Percentiles rank a stretch among this genome's conserved stretches.
Evolutionary conservation across 2,329 filamentous ascomycete species (phyloP).

Genomic region (Verticillium klebahnii): DNA sequence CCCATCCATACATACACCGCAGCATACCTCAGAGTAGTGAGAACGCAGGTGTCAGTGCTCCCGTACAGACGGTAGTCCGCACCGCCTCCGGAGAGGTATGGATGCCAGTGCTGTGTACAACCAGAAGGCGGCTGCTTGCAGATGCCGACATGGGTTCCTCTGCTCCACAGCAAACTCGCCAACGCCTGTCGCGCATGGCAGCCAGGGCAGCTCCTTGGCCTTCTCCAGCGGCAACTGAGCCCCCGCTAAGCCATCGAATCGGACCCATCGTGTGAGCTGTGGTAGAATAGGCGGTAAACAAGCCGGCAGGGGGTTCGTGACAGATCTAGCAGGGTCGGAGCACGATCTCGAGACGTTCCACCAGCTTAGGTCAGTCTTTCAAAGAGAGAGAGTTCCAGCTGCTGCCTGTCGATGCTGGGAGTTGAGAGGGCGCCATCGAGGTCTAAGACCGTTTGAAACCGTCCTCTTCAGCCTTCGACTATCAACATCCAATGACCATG

Average conservation of each 20-base stretch:
- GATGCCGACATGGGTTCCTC: background rate
- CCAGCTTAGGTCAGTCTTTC: too few relatives aligned
- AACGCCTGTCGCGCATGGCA: background rate
- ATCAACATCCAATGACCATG: background rate
- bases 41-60: background rate
- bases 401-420: background rate
- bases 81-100: too few relatives aligned
- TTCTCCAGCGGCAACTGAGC: too few relatives aligned
- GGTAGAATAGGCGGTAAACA: too few relatives aligned
- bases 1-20: background rate
- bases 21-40: background rate
- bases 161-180: background rate
- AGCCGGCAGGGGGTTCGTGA: too few relatives aligned
- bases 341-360: too few relatives aligned
- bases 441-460: background rate
- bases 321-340: too few relatives aligned
- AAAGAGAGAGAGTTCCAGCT: background rate
- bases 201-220: background rate
- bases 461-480: background rate
- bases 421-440: background rate
- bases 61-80: background rate
- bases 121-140: background rate
- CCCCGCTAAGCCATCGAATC: too few relatives aligned
- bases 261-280: too few relatives aligned
- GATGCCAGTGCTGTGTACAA: background rate